Conservation (phyloP, 2,329 filamentous ascomycete genomes). For the Diplocarpon mali region DNA sequence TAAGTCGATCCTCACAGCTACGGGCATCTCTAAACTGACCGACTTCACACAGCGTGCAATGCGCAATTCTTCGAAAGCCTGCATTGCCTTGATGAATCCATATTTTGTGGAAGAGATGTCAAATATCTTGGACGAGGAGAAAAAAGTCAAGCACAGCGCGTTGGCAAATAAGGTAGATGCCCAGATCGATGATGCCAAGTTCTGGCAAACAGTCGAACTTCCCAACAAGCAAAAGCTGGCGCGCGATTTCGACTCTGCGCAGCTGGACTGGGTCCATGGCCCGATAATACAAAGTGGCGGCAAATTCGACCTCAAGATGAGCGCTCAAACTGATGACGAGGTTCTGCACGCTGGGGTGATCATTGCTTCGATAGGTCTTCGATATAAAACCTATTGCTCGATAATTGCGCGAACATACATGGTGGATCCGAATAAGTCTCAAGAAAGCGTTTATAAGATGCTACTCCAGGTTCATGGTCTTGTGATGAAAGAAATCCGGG, state of each 20-base stretch:
- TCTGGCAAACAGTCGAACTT: conserved; percentile 72
- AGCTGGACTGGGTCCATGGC: conserved; percentile 89
- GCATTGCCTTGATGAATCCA: conserved; percentile 86
- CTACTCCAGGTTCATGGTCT: conserved; percentile 74
- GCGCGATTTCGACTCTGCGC: conserved; percentile 71
- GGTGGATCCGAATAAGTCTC: conserved; percentile 91
- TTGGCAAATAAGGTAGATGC: conserved; percentile 79
- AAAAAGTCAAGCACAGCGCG: conserved; percentile 84
- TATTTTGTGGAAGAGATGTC: conserved; percentile 99
- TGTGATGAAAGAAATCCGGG: conserved; percentile 83
- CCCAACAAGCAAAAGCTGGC: conserved; percentile 67
- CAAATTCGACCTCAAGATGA: conserved; percentile 82
- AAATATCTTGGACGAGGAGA: conserved; percentile 86
- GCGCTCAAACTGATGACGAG: conserved; percentile 67
- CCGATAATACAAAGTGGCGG: conserved; percentile 92
- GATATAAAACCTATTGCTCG: conserved; percentile 94
- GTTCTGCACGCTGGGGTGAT: conserved; percentile 86
- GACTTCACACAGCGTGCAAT: conserved; percentile 55
- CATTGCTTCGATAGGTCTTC: conserved; percentile 78
- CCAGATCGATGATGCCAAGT: conserved; percentile 88
- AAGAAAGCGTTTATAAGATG: conserved; percentile 90
- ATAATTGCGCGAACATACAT: conserved; percentile 88
- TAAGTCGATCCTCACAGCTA: conserved; percentile 24
- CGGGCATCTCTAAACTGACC: conserved; percentile 2
- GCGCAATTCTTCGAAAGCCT: conserved; percentile 87